Evolutionary conservation across 225 moss, liverwort and hornwort species (phyloP).

Genomic region (Physcomitrium patens): DNA sequence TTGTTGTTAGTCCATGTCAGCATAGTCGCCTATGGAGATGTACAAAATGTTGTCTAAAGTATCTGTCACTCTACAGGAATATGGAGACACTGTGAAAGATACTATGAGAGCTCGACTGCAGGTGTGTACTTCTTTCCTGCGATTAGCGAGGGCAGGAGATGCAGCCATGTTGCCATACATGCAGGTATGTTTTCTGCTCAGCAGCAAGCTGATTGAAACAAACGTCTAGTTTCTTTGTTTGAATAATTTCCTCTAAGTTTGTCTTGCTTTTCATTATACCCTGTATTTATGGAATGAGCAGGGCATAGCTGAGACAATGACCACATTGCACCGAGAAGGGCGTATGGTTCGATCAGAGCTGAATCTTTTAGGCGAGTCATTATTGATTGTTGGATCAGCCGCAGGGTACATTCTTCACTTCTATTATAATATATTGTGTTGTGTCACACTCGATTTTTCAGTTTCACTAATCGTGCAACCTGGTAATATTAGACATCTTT

Average conservation of each 20-base stretch:
- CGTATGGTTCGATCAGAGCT: slow-evolving; percentile 79
- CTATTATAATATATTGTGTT: slow-evolving; percentile 17
- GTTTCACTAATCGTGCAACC: too few species aligned
- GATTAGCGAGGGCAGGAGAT: slow-evolving; percentile 87
- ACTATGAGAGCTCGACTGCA: slow-evolving; percentile 84
- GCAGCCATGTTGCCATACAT: slow-evolving; percentile 84
- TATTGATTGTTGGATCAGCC: slow-evolving; percentile 85
- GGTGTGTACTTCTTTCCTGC: slow-evolving; percentile 93
- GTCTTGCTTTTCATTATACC: slow-evolving; percentile 15
- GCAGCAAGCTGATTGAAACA: slow-evolving; percentile 8
- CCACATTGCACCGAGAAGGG: slow-evolving; percentile 64
- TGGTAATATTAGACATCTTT: not conserved
- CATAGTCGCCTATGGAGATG: not conserved
- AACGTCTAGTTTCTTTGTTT: not conserved
- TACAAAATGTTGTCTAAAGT: slow-evolving; percentile 5
- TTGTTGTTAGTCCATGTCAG: slow-evolving; percentile 14
- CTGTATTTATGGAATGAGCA: slow-evolving; percentile 37
- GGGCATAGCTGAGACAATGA: slow-evolving; percentile 83
- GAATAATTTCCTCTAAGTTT: not conserved
- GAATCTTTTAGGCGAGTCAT: slow-evolving; percentile 90
- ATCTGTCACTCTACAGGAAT: slow-evolving; percentile 45
- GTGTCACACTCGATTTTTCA: not conserved
- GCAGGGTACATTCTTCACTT: slow-evolving; percentile 65
- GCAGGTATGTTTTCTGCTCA: slow-evolving; percentile 48
- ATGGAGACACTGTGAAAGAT: slow-evolving; percentile 61